Conservation (phyloP, 2,329 filamentous ascomycete species). For the Coniochaeta pulveracea region DNA sequence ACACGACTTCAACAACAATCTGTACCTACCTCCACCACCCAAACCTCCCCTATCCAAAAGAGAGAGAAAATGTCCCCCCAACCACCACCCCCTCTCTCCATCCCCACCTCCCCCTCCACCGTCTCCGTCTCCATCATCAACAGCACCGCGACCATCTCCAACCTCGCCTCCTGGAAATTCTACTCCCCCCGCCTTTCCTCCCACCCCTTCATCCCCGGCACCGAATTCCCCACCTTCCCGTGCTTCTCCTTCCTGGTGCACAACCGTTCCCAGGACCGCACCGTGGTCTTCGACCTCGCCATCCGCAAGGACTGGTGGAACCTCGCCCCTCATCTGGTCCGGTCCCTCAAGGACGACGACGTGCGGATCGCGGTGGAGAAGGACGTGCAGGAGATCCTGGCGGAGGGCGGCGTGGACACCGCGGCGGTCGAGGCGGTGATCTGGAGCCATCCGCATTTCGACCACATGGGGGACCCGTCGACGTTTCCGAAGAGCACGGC, state of each 20-base stretch:
- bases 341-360: background rate
- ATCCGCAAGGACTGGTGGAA: slow-evolving; percentile 8
- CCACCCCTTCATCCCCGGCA: slow-evolving; percentile 17
- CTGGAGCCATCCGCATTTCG: slow-evolving; percentile 3
- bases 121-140: slow-evolving; percentile 22
- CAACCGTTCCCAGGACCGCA: slow-evolving; percentile 12
- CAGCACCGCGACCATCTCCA: slow-evolving; percentile 14
- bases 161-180: slow-evolving; percentile 12
- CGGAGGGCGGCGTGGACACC: background rate
- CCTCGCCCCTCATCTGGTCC: slow-evolving; percentile 3
- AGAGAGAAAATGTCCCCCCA: too few species aligned
- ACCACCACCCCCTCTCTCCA: slow-evolving; percentile 16
- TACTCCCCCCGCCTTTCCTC: too few species aligned
- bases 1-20: too few species aligned
- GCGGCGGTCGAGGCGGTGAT: slow-evolving; percentile 1
- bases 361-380: slow-evolving; percentile 1
- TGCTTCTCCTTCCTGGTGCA: slow-evolving; percentile 14
- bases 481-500: background rate
- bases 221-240: slow-evolving; percentile 16
- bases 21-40: too few species aligned
- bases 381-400: slow-evolving; percentile 8
- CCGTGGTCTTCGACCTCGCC: slow-evolving; percentile 11
- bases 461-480: slow-evolving; percentile 1
- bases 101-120: slow-evolving; percentile 18
- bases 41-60: too few species aligned